These are phyloP conservation scores for Stellera chamaejasme DNA, from an alignment of 345 rosid species.

Conservation along the genomic window DNA sequence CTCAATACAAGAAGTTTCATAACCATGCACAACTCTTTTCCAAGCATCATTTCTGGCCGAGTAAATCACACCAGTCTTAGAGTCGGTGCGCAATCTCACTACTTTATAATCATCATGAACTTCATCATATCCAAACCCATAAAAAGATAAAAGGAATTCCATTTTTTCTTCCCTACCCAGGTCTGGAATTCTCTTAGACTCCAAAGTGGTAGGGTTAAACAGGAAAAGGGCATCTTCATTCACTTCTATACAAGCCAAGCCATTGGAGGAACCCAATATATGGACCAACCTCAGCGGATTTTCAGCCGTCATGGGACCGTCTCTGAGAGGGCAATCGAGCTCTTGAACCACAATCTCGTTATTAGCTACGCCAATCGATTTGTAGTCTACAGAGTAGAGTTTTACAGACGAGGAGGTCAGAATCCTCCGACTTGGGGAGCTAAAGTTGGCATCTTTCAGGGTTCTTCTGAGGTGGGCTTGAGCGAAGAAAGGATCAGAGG, in stretches of 20 bases:
- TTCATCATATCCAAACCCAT: constrained; percentile 31
- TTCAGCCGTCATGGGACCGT: constrained; percentile 15
- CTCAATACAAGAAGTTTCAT: constrained; percentile 8
- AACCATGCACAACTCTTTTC: constrained; percentile 16
- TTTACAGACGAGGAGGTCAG: constrained; percentile 4
- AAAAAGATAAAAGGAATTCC: background rate
- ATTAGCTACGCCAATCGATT: background rate
- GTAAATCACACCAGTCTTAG: constrained; percentile 18
- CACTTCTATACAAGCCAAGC: constrained; percentile 32
- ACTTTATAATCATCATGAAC: constrained; percentile 30
- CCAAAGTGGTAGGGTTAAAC: constrained; percentile 37
- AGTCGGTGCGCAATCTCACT: constrained; percentile 9
- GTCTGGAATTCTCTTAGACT: constrained; percentile 22
- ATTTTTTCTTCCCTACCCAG: background rate
- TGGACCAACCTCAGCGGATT: constrained; percentile 18
- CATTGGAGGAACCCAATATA: constrained; percentile 35
- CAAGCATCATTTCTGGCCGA: constrained; percentile 26
- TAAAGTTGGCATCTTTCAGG: background rate
- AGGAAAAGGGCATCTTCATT: constrained; percentile 21
- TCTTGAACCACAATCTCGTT: too few species aligned
- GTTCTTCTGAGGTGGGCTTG: constrained; percentile 21
- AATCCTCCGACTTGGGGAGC: constrained; percentile 7
- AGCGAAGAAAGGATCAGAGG: constrained; percentile 22
- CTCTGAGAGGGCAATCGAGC: constrained; percentile 9
- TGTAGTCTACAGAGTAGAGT: constrained; percentile 13